A percentile compares a stretch with the other conserved stretches of the same genome.
Conservation (phyloP, 805 yeast genomes). For the Ogataea haglerorum region DNA sequence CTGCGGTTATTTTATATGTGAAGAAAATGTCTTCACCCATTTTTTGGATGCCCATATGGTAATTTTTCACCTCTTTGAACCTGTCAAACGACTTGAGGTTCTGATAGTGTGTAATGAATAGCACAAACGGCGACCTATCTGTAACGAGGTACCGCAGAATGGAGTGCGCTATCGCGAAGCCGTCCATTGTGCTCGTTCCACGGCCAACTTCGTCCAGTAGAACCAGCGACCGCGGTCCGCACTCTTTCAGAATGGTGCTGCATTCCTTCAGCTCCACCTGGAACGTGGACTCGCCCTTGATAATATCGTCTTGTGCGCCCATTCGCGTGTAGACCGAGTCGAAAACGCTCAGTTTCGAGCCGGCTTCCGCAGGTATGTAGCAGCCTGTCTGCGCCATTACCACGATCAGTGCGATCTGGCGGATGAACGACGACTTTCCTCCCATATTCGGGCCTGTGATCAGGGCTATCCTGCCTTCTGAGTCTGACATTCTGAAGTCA, state of each 20-base stretch:
- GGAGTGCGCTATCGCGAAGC: constrained; percentile 75
- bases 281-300: constrained; percentile 78
- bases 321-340: constrained; percentile 54
- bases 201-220: constrained; percentile 75
- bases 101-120: constrained; percentile 87
- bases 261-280: constrained; percentile 74
- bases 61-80: constrained; percentile 47
- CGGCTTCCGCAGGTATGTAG: constrained; percentile 66
- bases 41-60: constrained; percentile 60
- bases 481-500: constrained; percentile 47
- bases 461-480: constrained; percentile 52
- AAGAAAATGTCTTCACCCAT: constrained; percentile 38
- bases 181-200: constrained; percentile 70
- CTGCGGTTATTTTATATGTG: constrained; percentile 48
- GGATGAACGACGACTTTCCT: constrained; percentile 75
- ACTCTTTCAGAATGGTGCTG: constrained; percentile 47
- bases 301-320: constrained; percentile 80
- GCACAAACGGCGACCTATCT: constrained; percentile 47
- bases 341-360: constrained; percentile 53
- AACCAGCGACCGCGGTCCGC: constrained; percentile 55
- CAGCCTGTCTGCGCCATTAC: constrained; percentile 79
- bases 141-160: constrained; percentile 57
- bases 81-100: constrained; percentile 51
- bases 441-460: constrained; percentile 91
- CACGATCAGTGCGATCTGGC: constrained; percentile 66